Conservation (phyloP, 2,329 filamentous ascomycete genomes). For the Colletotrichum tropicale region DNA sequence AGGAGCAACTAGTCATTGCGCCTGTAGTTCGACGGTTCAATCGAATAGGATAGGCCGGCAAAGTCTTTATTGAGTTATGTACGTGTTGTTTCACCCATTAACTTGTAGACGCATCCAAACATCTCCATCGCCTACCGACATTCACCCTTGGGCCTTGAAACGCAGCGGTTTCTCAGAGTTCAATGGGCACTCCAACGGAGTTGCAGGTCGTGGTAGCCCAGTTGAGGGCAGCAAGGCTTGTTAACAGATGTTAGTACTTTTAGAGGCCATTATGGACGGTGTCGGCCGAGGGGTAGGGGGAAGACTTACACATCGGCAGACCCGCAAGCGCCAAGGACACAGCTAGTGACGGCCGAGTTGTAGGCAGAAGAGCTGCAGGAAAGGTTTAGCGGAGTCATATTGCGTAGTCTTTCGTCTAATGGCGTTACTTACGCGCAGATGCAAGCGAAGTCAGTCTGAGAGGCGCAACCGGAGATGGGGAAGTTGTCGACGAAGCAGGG, state of each 20-base stretch:
- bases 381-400: not conserved
- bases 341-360: conserved; percentile 2
- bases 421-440: conserved; percentile 15
- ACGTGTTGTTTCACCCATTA: not conserved
- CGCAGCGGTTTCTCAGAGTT: not conserved
- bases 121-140: not conserved
- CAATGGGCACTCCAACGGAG: conserved; percentile 1
- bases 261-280: not conserved
- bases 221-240: not conserved
- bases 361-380: not conserved
- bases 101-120: not conserved
- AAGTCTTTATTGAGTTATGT: not conserved
- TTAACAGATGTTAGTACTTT: not conserved
- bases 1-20: not conserved
- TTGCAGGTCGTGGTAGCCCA: conserved; percentile 7
- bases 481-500: conserved; percentile 20
- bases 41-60: not conserved
- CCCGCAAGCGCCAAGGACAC: conserved; percentile 1
- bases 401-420: not conserved
- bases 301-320: not conserved
- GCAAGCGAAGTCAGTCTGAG: conserved; percentile 18
- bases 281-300: not conserved
- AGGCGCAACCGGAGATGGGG: conserved; percentile 4
- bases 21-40: not conserved
- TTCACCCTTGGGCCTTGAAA: not conserved